Conservation (phyloP, 306 rosid genomes). For the Quercus rubra region DNA sequence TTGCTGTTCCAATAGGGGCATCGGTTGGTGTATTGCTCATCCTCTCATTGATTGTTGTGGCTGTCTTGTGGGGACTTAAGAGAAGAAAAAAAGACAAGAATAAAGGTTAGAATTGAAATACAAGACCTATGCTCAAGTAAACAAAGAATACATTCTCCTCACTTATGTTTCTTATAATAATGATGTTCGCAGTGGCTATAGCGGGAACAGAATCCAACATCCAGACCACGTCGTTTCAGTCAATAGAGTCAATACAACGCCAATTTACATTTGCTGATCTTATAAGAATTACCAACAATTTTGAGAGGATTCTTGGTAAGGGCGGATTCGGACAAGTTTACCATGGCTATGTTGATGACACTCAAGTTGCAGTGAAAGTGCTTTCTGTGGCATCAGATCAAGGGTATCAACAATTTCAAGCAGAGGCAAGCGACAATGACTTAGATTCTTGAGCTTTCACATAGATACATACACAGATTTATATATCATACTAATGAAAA, state of each 20-base stretch:
- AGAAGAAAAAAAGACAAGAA: conserved; percentile 19
- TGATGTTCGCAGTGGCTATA: not conserved
- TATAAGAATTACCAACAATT: conserved; percentile 39
- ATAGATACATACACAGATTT: not conserved
- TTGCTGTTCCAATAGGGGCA: conserved; percentile 35
- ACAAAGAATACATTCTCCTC: no score
- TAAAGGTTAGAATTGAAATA: not conserved
- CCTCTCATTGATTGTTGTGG: conserved; percentile 16
- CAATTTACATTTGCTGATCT: conserved; percentile 38
- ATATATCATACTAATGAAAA: not conserved
- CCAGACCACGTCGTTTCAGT: not conserved
- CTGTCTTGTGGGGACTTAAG: conserved; percentile 14
- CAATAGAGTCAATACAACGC: conserved; percentile 25
- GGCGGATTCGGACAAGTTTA: conserved; percentile 55
- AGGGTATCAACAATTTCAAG: conserved; percentile 45
- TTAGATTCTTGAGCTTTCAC: not conserved
- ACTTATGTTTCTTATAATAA: no score
- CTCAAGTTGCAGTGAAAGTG: conserved; percentile 54
- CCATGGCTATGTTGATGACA: conserved; percentile 37
- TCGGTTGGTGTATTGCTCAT: conserved; percentile 33
- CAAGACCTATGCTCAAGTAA: not conserved
- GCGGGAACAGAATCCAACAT: not conserved
- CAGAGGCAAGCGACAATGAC: conserved; percentile 40
- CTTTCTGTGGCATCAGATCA: conserved; percentile 35
- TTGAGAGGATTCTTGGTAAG: conserved; percentile 35